Evolutionary conservation across 768 basidiomycete genomes (phyloP), one percentile per base, ranked within the genome.

Genomic region (Podaxis sp.): DNA sequence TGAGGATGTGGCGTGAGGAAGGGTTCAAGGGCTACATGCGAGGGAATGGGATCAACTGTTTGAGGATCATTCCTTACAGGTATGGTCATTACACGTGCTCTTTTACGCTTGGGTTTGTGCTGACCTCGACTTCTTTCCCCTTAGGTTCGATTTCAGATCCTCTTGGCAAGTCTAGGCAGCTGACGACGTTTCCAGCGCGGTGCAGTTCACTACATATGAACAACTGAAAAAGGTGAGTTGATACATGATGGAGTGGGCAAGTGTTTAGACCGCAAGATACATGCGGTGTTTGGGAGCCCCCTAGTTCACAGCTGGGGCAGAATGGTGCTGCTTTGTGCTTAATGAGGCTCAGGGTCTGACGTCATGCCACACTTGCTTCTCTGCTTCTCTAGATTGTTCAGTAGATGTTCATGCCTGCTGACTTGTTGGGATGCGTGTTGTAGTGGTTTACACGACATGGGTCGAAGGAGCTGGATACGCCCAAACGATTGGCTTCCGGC

Each of bases 11-110:
- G 91, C 75, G 77, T 64, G 95, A 98, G 71, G 96, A 98, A 73
- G 96, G 96, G 6, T 88, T 95, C 73, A 83, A 74, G 71, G 96
- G 95, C 11, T 94, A 86, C 72, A 95, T 98, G 95, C 80, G 92
- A 65, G 96, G 96, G 3, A 98, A 98, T 68, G 82, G 81, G 21
- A 89, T 95, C 70, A 95, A 95, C 74, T 93, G 92, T 73, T 67
- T 95, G 67, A 82, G 96, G 60, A 98, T 98, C 66, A 87, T 97
- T 65, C 96, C 96, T 11, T 98, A 98, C 69, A 82, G 80, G 82
- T 80, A 65, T 63, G 77, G 77, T 68, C 50, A 23, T 18, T 7
- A 64, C 79, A 36, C 10, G 38, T 27, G 18, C 25, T 14, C 38
- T 27, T 51, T 46, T 23, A 54, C 28, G 55, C 40, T 46, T 36